These are phyloP conservation scores for Tuctoria greenei DNA, from an alignment of 176 grass and related monocot genomes.

Conservation along the genomic window DNA sequence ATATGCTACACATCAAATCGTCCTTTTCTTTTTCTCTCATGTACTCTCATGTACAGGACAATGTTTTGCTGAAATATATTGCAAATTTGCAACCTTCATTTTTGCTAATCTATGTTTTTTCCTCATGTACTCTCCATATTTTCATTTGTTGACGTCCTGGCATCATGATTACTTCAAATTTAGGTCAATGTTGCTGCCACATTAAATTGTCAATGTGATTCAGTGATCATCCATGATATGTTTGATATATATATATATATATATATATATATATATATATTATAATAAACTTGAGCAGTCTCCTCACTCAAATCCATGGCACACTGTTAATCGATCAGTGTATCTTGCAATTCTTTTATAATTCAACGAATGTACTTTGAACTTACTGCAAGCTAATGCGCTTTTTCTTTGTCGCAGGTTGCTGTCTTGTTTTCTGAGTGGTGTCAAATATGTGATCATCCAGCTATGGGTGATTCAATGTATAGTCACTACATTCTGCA, in stretches of 20 bases:
- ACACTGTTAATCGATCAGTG: constrained; percentile 1
- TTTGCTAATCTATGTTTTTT: neutral
- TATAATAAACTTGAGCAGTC: neutral
- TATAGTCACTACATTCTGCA: constrained; percentile 76
- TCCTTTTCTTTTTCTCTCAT: neutral
- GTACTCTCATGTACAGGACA: neutral
- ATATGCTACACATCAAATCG: neutral
- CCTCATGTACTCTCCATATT: neutral
- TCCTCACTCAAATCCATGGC: neutral
- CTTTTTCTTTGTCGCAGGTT: constrained; percentile 56
- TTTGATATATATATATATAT: too few species aligned
- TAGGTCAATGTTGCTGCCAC: neutral
- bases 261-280: too few species aligned
- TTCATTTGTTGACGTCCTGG: neutral
- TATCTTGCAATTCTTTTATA: neutral
- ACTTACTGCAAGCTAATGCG: constrained; percentile 23
- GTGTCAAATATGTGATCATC: constrained; percentile 89
- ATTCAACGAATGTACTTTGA: neutral
- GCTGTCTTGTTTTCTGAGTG: constrained; percentile 75
- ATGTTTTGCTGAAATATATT: too few species aligned
- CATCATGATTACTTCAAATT: neutral
- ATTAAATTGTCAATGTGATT: neutral
- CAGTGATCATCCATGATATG: neutral
- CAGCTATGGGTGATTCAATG: constrained; percentile 63
- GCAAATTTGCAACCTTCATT: neutral